Base-by-base conservation (phyloP, 2,329 filamentous ascomycete species). In the Venturia asperata region DNA sequence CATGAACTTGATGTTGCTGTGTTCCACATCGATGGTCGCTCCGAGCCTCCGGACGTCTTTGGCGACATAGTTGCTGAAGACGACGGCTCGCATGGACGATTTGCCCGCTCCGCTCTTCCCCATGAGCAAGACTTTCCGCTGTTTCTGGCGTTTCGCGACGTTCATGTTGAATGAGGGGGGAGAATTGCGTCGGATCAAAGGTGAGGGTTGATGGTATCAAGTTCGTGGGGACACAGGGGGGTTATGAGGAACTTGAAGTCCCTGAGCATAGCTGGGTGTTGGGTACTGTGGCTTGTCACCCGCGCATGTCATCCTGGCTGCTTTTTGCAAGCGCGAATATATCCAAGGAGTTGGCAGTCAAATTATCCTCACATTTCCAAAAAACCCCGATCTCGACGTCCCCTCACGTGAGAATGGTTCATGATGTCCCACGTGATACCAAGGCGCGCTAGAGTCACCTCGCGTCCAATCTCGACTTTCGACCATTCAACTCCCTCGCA, bases 61-160 rank as follows among this genome's bases (percentile, higher is more conserved):
- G 65, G 94, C 94, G 69, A 97, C 92, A 76, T 97, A 97, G 78
- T 97, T 97, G 81, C 91, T 96, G 79, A 99, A 99, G 75, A 99
- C 97, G 74, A 99, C 97, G 73, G 90, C 94, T 69, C 94, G 86
- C 94, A 99, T 99, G 65, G 92, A 97, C 52, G 92, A 97, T 79
- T 99, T 99, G 65, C 94, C 94, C 0, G 93, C 96, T 64, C 94
- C 94, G 68, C 91, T 96, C 81, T 97, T 97, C 71, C 94, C 94
- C 94, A 82, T 81, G 56, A 82, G 74, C 72, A 82, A 73, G 71
- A 82, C 79, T 71, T 82, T 82, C 73, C 80, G 79, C 76, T 81
- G 79, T 75, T 81, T 81, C 71, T 81, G 79, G 63, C 80, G 77
- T 73, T 79, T 65, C 39, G 58, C 39, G 41, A 41, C 61, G 39